Conservation (phyloP, 2,329 filamentous ascomycete genomes). For the Colletotrichum tamarilloi region DNA sequence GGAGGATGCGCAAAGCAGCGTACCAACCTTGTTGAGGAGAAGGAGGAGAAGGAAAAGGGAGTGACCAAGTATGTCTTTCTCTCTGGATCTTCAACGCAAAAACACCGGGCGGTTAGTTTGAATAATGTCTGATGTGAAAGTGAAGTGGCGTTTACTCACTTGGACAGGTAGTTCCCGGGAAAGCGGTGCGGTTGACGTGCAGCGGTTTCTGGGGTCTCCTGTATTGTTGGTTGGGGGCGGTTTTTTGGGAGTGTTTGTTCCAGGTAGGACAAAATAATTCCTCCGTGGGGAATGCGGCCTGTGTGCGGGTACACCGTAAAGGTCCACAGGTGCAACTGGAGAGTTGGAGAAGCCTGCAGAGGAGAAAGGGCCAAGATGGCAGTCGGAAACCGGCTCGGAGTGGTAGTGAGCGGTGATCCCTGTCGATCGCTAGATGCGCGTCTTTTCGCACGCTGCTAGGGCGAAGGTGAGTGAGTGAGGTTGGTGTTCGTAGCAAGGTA, state of each 20-base stretch:
- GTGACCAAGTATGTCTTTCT: not conserved
- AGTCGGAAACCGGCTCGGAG: constrained; percentile 30
- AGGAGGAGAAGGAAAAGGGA: not conserved
- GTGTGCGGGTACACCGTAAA: not conserved
- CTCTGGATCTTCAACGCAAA: not conserved
- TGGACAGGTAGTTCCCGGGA: not conserved
- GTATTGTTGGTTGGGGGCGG: not conserved
- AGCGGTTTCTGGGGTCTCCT: not conserved
- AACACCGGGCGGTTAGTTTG: not conserved
- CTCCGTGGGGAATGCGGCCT: not conserved
- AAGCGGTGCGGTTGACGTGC: constrained; percentile 10
- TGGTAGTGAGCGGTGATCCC: constrained; percentile 19
- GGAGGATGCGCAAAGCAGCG: not conserved
- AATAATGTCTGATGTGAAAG: not conserved
- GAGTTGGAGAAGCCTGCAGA: not conserved
- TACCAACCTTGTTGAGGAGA: constrained; percentile 5
- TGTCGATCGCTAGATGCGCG: constrained; percentile 18
- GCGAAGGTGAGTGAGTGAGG: not conserved
- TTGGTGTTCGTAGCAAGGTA: not conserved
- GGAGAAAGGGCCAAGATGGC: constrained; percentile 18
- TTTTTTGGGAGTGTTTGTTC: not conserved
- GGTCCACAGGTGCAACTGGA: not conserved
- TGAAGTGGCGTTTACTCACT: not conserved
- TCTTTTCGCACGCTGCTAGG: not conserved
- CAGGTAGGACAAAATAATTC: not conserved